Base-by-base conservation (phyloP, 73 alveolate species). In the Paramecium tetraurelia region DNA sequence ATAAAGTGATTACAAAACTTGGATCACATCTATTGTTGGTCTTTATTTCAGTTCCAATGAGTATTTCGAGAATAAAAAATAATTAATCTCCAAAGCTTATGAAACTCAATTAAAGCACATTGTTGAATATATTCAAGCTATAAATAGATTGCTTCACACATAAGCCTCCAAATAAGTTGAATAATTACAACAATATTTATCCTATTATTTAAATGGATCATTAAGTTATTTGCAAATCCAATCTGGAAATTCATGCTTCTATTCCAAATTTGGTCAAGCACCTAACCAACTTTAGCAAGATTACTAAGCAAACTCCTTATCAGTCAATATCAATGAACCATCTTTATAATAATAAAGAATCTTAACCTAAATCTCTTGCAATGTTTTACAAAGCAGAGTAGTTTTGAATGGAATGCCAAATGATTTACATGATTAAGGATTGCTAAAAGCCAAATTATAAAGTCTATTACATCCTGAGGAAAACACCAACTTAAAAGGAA, bases 181-280 rank as follows among this genome's bases (percentile, higher is more conserved):
- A 20, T n/a, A 16, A 33, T 10, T 21, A 16, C 27, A 36, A 35
- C 10, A 33, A 33, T 33, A 36, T 43, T 43, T 72, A 5, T 72
- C 59, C 27, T 72, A 72, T 43, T 72, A 72, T 72, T 38, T 72
- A 31, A 72, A 72, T 72, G 86, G 86, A 29, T 21, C 36, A 14
- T 21, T 72, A 35, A 72, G 38, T 72, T 58, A 72, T 36, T 36
- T 36, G 3, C 46, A 72, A 38, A 36, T 72, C 33, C 40, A 72
- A 16, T 35, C 86, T 40, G 59, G 59, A 29, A 35, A 41, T 21
- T 3, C 20, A 36, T 72, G 59, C 10, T 72, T 36, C 27, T 72
- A 72, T 72, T 72, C 86, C 5, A 72, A 40, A 72, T 72, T 72
- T 36, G 86, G 86, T 35, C 16, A 72, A 72, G 86, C 86, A 12